These are phyloP conservation scores for Fraxinus greggii DNA, from an alignment of 305 asterid species.

Conservation along the genomic window DNA sequence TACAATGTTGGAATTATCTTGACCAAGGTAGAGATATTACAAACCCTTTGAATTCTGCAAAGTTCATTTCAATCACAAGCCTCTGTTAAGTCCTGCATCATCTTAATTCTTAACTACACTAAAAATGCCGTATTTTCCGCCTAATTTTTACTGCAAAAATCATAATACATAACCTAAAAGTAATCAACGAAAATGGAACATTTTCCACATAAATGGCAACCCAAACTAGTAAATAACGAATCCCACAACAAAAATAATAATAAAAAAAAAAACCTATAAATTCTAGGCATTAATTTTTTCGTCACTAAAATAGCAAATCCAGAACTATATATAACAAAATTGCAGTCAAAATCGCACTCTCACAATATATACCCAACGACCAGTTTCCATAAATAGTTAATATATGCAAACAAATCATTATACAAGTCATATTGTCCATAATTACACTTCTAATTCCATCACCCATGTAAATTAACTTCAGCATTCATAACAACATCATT, in stretches of 20 bases:
- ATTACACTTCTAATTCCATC: neutral
- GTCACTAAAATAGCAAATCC: neutral
- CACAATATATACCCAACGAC: conserved; percentile 12
- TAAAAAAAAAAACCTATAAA: neutral
- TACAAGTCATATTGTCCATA: conserved; percentile 7
- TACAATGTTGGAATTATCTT: neutral
- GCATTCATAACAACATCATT: neutral
- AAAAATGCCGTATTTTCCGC: neutral
- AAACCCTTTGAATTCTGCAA: conserved; percentile 3
- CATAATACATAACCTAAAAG: neutral
- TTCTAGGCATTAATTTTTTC: neutral
- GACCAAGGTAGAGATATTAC: neutral
- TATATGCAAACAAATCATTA: neutral
- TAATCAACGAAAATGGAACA: neutral
- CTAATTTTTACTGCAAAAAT: neutral
- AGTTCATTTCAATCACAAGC: neutral
- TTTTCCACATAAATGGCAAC: neutral
- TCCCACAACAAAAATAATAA: neutral
- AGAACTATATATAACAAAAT: neutral
- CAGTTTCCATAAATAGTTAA: conserved; percentile 16
- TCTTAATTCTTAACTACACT: conserved; percentile 18
- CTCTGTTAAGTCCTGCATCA: neutral
- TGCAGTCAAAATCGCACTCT: conserved; percentile 18
- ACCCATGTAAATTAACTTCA: neutral
- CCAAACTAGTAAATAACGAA: neutral